Evolutionary conservation across 1,284 basidiomycete species (phyloP), one percentile per base, ranked within the genome.

Genomic region (Apiotrichum laibachii): DNA sequence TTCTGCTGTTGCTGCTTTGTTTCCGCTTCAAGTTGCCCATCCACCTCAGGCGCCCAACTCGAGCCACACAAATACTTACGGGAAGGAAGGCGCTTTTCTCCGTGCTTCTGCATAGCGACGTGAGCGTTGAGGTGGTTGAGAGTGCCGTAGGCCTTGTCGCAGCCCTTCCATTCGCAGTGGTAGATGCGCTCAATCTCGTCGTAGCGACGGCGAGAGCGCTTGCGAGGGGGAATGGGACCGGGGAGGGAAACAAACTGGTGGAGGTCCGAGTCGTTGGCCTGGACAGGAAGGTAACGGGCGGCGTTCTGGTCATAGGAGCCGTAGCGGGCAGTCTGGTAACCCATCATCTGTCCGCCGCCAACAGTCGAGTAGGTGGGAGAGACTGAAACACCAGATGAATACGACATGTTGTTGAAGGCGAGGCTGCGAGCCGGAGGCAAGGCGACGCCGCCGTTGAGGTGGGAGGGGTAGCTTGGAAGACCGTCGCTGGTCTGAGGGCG

Each of bases 91-190:
- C 82, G 70, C 67, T 82, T 83, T 40, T 80, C 75, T 8, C 82
- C 82, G 63, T 84, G 82, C 70, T 82, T 82, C 67, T 83, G 82
- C 80, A 82, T 82, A 19, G 76, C 78, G 22, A 83, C 81, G 68
- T 84, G 82, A 21, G 82, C 82, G 57, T 84, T 84, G 61, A 84
- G 69, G 66, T 84, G 82, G 66, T 84, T 83, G 53, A 84, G 69
- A 0, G 80, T 82, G 35, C 80, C 80, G 58, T 82, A 82, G 34
- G 77, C 72, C 72, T 83, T 83, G 42, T 80, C 79, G 68, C 82
- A 84, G 1, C 82, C 82, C 11, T 80, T 79, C 67, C 77, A 83
- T 53, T 79, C 79, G 71, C 83, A 84, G 22, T 72, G 67, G 67
- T 84, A 84, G 51, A 83, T 71, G 40, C 83, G 68, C 66, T 83